Conservation (phyloP, 345 rosid genomes). For the Orychophragmus violaceus region DNA sequence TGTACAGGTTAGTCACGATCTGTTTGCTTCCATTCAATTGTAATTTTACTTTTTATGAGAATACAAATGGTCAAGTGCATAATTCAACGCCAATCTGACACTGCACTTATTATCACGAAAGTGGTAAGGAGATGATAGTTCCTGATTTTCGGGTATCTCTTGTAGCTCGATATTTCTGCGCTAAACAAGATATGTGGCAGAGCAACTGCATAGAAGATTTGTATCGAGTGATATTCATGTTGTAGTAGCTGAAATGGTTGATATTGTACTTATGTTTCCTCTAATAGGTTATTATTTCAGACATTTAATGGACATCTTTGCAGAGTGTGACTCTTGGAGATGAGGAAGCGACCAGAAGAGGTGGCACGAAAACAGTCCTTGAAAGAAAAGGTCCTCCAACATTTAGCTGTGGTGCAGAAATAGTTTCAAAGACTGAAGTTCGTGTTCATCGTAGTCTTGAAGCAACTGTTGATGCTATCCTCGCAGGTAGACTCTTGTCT, state of each 20-base stretch:
- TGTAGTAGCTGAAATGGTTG: neutral
- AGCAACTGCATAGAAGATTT: neutral
- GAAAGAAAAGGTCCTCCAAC: constrained; percentile 90
- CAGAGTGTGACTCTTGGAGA: constrained; percentile 90
- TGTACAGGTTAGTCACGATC: constrained; percentile 51
- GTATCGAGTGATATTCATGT: neutral
- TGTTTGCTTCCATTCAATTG: neutral
- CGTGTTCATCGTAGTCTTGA: constrained; percentile 86
- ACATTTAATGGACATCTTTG: constrained; percentile 17
- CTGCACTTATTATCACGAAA: neutral
- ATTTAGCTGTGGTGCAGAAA: constrained; percentile 74
- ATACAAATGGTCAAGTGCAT: neutral
- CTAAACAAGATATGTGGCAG: neutral
- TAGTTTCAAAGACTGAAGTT: constrained; percentile 72
- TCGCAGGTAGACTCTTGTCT: constrained; percentile 43
- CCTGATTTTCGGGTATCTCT: neutral
- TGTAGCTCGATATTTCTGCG: neutral
- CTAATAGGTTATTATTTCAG: neutral
- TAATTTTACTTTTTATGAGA: neutral
- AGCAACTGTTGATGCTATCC: constrained; percentile 83
- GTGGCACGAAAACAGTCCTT: constrained; percentile 78
- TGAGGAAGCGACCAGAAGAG: constrained; percentile 79
- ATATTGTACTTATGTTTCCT: neutral
- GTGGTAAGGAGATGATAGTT: neutral
- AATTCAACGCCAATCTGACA: neutral